These are phyloP conservation scores for Umbellularia californica DNA, from an alignment of 164 flowering plant species.

Conservation along the genomic window DNA sequence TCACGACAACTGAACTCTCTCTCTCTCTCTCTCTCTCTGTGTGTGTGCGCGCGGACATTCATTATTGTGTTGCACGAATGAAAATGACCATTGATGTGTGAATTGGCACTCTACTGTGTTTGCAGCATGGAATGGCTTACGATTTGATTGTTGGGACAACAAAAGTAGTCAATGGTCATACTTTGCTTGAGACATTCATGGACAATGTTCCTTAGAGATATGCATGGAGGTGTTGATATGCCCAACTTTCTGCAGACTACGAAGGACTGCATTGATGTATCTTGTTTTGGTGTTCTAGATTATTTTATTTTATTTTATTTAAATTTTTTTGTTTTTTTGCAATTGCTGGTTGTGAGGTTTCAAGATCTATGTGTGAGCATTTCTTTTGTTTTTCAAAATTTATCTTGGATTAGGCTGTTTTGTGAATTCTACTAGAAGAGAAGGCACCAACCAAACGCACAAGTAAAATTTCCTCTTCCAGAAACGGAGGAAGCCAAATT, in stretches of 20 bases:
- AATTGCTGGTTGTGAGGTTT: background rate
- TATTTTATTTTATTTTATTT: too few relatives aligned
- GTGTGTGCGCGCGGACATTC: background rate
- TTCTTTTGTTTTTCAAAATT: background rate
- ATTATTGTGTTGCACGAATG: too few relatives aligned
- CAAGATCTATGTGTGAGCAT: background rate
- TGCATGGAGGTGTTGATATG: background rate
- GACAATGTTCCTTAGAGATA: slow-evolving; percentile 34
- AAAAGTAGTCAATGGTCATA: slow-evolving; percentile 61
- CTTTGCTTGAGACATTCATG: slow-evolving; percentile 56
- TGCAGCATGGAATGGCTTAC: slow-evolving; percentile 96
- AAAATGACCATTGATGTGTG: background rate
- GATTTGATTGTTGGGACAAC: slow-evolving; percentile 87
- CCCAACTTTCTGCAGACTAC: background rate
- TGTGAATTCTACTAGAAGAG: background rate
- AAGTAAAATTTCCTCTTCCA: background rate
- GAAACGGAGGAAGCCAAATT: background rate
- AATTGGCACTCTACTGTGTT: background rate
- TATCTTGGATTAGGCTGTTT: background rate
- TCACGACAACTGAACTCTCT: too few relatives aligned
- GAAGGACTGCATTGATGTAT: background rate
- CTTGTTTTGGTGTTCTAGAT: too few relatives aligned
- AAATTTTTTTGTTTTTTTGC: too few relatives aligned
- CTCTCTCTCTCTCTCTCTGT: too few relatives aligned
- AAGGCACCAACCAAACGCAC: too few relatives aligned